Conservation (phyloP, 164 flowering plant species). For the Chimonanthus salicifolius region DNA sequence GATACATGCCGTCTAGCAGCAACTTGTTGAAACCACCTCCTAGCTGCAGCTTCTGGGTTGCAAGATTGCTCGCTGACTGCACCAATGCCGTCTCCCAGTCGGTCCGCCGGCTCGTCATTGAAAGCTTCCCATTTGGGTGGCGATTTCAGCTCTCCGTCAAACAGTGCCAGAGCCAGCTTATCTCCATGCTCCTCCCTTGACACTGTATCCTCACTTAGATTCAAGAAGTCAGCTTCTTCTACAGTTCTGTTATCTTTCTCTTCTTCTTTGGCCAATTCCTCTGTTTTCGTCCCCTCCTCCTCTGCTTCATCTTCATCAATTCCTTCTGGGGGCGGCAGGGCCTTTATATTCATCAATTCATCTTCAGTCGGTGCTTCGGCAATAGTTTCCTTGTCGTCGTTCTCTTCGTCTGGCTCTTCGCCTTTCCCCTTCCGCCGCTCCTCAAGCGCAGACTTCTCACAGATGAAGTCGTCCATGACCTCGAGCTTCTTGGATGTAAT, state of each 20-base stretch:
- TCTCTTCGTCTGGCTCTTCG: neutral
- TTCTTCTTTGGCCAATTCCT: slow-evolving; percentile 10
- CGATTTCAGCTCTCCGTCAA: slow-evolving; percentile 37
- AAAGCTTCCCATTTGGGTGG: slow-evolving; percentile 59
- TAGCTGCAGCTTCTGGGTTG: slow-evolving; percentile 25
- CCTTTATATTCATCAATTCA: slow-evolving; percentile 44
- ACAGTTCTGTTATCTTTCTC: slow-evolving; percentile 1
- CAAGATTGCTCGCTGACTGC: slow-evolving; percentile 30
- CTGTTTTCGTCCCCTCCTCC: slow-evolving; percentile 1
- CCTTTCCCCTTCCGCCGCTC: neutral
- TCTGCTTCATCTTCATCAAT: slow-evolving; percentile 11
- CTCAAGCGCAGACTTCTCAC: slow-evolving; percentile 24
- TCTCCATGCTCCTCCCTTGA: slow-evolving; percentile 42
- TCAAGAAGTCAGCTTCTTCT: slow-evolving; percentile 47
- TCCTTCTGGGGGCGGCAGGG: slow-evolving; percentile 60
- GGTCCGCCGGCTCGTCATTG: slow-evolving; percentile 15
- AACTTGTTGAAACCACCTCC: slow-evolving; percentile 40
- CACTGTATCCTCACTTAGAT: slow-evolving; percentile 32
- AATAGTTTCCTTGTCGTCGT: slow-evolving; percentile 11
- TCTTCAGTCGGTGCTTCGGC: slow-evolving; percentile 3
- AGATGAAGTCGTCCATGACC: slow-evolving; percentile 42
- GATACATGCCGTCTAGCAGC: slow-evolving; percentile 57
- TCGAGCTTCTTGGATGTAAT: slow-evolving; percentile 40
- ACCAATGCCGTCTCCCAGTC: slow-evolving; percentile 80
- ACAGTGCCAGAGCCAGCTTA: slow-evolving; percentile 59